Evolutionary conservation across 345 rosid genomes (phyloP).

Genomic region (Garcia nutans): DNA sequence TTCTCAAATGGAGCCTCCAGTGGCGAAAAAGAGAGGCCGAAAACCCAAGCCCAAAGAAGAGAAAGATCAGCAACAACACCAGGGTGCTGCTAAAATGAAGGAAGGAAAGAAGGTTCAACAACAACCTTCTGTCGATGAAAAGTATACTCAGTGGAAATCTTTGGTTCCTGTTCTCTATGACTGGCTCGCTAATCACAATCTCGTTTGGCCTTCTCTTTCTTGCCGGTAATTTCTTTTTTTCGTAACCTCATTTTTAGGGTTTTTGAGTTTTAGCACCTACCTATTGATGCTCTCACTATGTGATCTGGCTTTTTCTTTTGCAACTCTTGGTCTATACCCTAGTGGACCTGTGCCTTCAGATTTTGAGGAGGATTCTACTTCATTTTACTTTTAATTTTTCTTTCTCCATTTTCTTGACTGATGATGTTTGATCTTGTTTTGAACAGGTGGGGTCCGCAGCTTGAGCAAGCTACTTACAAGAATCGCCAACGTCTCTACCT

Average conservation of each 20-base stretch:
- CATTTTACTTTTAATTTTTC: neutral
- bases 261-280: conserved; percentile 5
- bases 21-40: conserved; percentile 82
- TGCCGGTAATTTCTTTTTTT: conserved; percentile 58
- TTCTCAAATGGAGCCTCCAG: conserved; percentile 17
- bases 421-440: neutral
- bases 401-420: neutral
- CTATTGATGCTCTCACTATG: neutral
- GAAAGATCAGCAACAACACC: conserved; percentile 42
- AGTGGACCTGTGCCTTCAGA: neutral
- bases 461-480: conserved; percentile 72
- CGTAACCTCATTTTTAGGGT: conserved; percentile 26
- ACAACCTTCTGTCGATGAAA: conserved; percentile 63
- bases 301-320: neutral
- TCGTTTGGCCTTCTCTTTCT: conserved; percentile 99
- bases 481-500: conserved; percentile 70
- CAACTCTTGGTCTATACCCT: neutral
- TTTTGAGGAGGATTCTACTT: too few species aligned
- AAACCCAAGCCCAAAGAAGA: conserved; percentile 87
- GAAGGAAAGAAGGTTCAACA: conserved; percentile 48
- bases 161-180: conserved; percentile 94
- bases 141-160: conserved; percentile 93
- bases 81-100: conserved; percentile 31
- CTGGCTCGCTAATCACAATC: conserved; percentile 98
- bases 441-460: conserved; percentile 72